phyloP scores from a whole-genome alignment of 805 yeast species.

The Lachancea quebecensis region DNA sequence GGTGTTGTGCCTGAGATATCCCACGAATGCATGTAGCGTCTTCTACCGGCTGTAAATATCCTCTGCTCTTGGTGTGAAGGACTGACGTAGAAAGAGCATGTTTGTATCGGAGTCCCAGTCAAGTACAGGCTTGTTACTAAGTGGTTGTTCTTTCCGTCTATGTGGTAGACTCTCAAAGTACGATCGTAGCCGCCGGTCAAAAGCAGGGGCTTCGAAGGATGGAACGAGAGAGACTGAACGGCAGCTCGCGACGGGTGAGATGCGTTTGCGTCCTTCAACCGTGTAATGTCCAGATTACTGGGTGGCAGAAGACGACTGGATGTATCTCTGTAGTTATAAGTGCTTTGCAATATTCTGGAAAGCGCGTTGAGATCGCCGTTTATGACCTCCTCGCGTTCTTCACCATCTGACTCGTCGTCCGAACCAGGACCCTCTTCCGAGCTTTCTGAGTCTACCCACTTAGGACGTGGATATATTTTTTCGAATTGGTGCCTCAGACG shows the following conservation, averaged over 20 bases:
- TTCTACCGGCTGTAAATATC: slow-evolving; percentile 81
- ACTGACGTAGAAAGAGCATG: slow-evolving; percentile 41
- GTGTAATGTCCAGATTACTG: slow-evolving; percentile 61
- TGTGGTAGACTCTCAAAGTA: slow-evolving; percentile 77
- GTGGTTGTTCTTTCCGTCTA: slow-evolving; percentile 79
- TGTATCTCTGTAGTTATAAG: slow-evolving; percentile 36
- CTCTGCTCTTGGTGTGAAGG: slow-evolving; percentile 31
- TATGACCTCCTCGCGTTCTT: slow-evolving; percentile 25
- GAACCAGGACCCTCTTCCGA: slow-evolving; percentile 27
- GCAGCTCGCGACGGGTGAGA: slow-evolving; percentile 66
- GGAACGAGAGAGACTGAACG: slow-evolving; percentile 81
- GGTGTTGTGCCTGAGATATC: slow-evolving; percentile 45
- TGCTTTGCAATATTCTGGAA: slow-evolving; percentile 32
- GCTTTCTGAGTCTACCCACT: slow-evolving; percentile 53
- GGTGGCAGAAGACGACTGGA: slow-evolving; percentile 60
- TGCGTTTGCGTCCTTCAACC: slow-evolving; percentile 81
- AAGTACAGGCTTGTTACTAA: slow-evolving; percentile 78
- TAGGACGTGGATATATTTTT: slow-evolving; percentile 73
- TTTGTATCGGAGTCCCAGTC: slow-evolving; percentile 70
- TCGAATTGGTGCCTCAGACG: slow-evolving; percentile 68
- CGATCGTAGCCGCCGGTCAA: slow-evolving; percentile 91
- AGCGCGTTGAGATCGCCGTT: slow-evolving; percentile 38
- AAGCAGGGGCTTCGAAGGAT: slow-evolving; percentile 65
- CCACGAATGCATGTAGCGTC: slow-evolving; percentile 91
- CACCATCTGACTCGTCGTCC: slow-evolving; percentile 22